Percentiles rank a stretch among this genome's conserved stretches.
Conservation (phyloP, 1,284 basidiomycete genomes). For the Rhodotorula sp. region DNA sequence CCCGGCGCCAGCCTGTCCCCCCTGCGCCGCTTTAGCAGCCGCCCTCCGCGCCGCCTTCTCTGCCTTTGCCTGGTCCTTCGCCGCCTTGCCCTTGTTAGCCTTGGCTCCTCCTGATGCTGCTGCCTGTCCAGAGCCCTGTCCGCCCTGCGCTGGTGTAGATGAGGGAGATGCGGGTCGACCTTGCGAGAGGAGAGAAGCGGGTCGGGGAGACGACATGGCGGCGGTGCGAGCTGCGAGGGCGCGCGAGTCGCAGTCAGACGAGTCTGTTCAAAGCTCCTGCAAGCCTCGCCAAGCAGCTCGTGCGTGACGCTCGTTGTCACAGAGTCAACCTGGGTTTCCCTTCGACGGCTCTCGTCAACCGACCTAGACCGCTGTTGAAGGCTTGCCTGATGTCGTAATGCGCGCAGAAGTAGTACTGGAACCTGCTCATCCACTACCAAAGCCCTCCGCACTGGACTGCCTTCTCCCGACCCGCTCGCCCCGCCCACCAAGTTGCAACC, state of each 20-base stretch:
- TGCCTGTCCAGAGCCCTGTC: neutral
- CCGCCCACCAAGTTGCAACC: too few species aligned
- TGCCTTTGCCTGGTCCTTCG: conserved; percentile 22
- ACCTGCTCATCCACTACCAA: neutral
- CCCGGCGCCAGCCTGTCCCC: neutral
- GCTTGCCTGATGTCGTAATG: neutral
- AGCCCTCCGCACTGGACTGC: too few species aligned
- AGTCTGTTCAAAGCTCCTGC: neutral
- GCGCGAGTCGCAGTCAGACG: neutral
- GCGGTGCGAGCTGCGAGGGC: neutral
- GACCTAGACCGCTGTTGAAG: neutral
- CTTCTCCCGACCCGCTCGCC: too few species aligned
- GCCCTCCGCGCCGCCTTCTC: conserved; percentile 26
- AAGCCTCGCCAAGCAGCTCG: neutral
- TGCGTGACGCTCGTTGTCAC: neutral
- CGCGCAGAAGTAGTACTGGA: neutral
- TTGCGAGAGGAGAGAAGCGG: conserved; percentile 12
- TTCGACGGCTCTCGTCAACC: neutral
- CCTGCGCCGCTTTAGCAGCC: conserved; percentile 8
- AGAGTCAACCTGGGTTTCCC: neutral
- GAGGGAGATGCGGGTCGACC: conserved; percentile 1
- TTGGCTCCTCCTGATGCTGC: neutral
- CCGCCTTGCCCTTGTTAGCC: conserved; percentile 5
- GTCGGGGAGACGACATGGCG: conserved; percentile 13
- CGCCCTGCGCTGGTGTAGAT: neutral